These are phyloP conservation scores for Ligustrum vulgare DNA, from an alignment of 257 asterid species.

Conservation along the genomic window DNA sequence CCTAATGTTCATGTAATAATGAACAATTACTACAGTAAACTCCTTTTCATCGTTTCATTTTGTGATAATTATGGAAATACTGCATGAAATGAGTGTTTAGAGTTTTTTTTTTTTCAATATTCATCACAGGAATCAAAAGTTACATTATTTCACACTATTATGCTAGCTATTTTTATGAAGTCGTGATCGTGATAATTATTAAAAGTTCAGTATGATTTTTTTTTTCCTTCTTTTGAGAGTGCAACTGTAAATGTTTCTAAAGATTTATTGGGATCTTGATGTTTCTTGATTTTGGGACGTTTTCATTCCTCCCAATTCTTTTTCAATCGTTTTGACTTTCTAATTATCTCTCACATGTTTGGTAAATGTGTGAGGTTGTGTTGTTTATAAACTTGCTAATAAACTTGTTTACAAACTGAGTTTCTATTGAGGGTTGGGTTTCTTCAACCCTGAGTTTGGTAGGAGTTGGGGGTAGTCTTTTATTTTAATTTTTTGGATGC, in stretches of 20 bases:
- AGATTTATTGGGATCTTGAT: background rate
- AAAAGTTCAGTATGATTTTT: background rate
- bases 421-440: constrained; percentile 21
- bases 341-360: background rate
- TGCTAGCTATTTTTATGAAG: background rate
- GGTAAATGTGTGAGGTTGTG: background rate
- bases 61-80: background rate
- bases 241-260: background rate
- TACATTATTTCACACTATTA: background rate
- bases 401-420: background rate
- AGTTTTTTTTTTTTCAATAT: background rate
- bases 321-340: background rate
- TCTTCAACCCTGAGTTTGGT: constrained; percentile 24
- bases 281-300: background rate
- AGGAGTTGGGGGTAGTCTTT: constrained; percentile 35
- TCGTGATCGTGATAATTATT: background rate
- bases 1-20: background rate
- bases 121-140: background rate
- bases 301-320: background rate
- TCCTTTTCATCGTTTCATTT: background rate
- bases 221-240: background rate
- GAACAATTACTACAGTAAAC: background rate
- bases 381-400: no score
- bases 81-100: background rate
- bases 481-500: background rate